Evolutionary conservation across 345 rosid genomes (phyloP).

Genomic region (Hibiscus tridactylites): DNA sequence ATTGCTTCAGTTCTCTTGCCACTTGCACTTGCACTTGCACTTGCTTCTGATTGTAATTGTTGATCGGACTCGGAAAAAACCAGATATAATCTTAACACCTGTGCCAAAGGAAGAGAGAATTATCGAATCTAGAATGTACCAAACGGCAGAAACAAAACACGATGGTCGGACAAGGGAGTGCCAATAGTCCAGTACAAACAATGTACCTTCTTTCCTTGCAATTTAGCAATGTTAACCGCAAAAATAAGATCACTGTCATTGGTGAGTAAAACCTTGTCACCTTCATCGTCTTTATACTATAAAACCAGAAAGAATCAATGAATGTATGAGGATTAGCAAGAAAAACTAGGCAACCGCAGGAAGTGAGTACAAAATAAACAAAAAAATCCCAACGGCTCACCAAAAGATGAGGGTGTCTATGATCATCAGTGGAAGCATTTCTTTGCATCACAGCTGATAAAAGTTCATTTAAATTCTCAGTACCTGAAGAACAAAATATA

Average conservation of each 20-base stretch:
- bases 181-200: background rate
- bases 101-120: conserved; percentile 9
- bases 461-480: conserved; percentile 68
- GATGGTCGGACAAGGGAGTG: background rate
- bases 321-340: background rate
- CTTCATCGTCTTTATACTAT: conserved; percentile 89
- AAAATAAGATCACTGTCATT: conserved; percentile 66
- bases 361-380: background rate
- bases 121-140: background rate
- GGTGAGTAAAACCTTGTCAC: conserved; percentile 74
- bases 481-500: conserved; percentile 20
- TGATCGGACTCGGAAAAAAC: conserved; percentile 40
- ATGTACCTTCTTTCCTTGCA: conserved; percentile 61
- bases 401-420: conserved; percentile 56
- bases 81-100: conserved; percentile 69
- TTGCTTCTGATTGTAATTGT: conserved; percentile 17
- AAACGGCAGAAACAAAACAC: background rate
- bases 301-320: background rate
- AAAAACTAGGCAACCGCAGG: background rate
- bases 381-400: conserved; percentile 26
- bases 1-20: conserved; percentile 23
- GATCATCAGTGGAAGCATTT: conserved; percentile 36
- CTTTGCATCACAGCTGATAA: conserved; percentile 58
- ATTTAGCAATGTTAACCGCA: conserved; percentile 64
- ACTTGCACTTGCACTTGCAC: conserved; percentile 13